A percentile compares a stretch with the other conserved stretches of the same genome.
Conservation (phyloP, 106 monocot genomes). For the Platanthera guangdongensis region DNA sequence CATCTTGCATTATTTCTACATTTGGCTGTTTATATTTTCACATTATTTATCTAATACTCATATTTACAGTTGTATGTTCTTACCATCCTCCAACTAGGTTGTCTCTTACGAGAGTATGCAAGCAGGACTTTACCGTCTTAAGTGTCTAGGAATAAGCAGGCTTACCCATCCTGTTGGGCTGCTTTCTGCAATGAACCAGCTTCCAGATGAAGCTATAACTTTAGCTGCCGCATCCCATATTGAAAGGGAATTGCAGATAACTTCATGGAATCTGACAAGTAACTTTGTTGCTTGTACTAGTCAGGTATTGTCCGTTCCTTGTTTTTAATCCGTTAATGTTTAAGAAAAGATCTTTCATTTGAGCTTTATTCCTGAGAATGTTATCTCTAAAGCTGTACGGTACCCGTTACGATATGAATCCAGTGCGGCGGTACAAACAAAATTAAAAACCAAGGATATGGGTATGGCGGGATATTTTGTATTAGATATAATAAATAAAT, state of each 20-base stretch:
- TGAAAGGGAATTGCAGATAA: conserved; percentile 90
- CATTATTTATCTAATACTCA: background rate
- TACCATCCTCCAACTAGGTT: conserved; percentile 33
- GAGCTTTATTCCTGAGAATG: background rate
- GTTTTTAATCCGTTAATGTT: background rate
- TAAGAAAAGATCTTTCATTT: background rate
- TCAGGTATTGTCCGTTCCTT: conserved; percentile 37
- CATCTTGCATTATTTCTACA: background rate
- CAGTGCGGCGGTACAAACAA: too few species aligned
- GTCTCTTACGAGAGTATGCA: conserved; percentile 97
- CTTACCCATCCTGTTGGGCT: conserved; percentile 78
- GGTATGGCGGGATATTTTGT: too few species aligned
- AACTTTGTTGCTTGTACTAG: conserved; percentile 94
- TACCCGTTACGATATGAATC: too few species aligned
- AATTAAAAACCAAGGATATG: too few species aligned
- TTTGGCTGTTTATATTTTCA: background rate
- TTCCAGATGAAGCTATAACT: conserved; percentile 87
- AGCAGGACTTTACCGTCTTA: conserved; percentile 81
- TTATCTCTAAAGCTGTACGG: background rate
- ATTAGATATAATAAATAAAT: too few species aligned
- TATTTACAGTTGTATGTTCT: background rate
- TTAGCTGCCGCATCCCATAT: conserved; percentile 94
- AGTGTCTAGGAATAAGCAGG: conserved; percentile 73
- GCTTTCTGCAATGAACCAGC: conserved; percentile 82
- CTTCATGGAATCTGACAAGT: conserved; percentile 86